Evolutionary conservation across 2,329 filamentous ascomycete genomes (phyloP).

Genomic region (Cladophialophora carrionii): DNA sequence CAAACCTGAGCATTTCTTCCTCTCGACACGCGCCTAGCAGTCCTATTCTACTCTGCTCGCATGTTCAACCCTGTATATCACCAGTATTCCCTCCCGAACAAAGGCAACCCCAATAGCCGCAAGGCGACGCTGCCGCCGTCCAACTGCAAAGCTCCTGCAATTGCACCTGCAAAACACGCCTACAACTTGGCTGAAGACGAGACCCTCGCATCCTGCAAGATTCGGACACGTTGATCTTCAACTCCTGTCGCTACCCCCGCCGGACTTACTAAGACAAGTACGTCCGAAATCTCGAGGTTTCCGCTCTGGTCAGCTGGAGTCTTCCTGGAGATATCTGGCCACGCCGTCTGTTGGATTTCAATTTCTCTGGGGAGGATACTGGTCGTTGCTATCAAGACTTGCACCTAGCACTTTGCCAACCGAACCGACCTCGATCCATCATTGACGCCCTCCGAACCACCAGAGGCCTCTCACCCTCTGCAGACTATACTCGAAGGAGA

Average conservation of each 20-base stretch:
- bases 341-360: neutral
- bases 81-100: conserved; percentile 10
- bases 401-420: neutral
- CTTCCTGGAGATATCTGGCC: neutral
- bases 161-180: neutral
- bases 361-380: neutral
- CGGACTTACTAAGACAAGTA: conserved; percentile 29
- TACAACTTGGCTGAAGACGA: neutral
- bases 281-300: neutral
- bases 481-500: conserved; percentile 8
- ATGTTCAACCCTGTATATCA: conserved; percentile 35
- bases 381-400: neutral
- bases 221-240: neutral
- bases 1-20: conserved; percentile 24
- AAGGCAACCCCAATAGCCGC: conserved; percentile 22
- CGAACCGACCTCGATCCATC: neutral
- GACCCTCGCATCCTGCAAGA: conserved; percentile 5
- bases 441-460: neutral
- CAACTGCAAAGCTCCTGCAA: conserved; percentile 1
- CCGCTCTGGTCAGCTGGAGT: conserved; percentile 15
- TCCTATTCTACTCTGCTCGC: conserved; percentile 31
- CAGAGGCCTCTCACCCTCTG: neutral
- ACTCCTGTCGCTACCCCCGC: conserved; percentile 20
- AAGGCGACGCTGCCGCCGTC: neutral
- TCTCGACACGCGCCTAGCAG: conserved; percentile 29